Evolutionary conservation across 2,329 filamentous ascomycete genomes (phyloP).

Genomic region (Diplodia sapinea): DNA sequence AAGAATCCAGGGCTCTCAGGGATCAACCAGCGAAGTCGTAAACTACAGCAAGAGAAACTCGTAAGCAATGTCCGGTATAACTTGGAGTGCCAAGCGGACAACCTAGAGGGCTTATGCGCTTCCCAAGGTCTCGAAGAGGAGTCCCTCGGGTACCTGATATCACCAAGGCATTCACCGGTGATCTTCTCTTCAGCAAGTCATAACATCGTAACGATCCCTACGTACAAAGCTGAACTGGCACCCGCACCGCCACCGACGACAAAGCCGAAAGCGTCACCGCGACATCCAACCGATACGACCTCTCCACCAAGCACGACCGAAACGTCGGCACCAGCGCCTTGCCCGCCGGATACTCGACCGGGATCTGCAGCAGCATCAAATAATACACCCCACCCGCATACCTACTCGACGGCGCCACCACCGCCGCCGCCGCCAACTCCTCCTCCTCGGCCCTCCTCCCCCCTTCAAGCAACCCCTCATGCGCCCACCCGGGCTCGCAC

Average conservation of each 20-base stretch:
- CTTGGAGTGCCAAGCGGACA: not conserved
- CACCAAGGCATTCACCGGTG: not conserved
- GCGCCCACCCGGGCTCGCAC: not conserved
- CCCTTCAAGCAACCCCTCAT: not conserved
- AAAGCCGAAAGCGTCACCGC: not conserved
- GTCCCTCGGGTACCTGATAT: not conserved
- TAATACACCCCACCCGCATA: conserved; percentile 1
- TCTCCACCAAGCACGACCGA: not conserved
- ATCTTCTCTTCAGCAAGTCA: not conserved
- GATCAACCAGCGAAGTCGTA: not conserved
- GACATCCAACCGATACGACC: conserved; percentile 3
- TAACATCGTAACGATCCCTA: not conserved
- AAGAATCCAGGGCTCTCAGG: not conserved
- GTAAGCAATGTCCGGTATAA: not conserved
- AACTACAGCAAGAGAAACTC: not conserved
- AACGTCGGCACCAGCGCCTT: conserved; percentile 17
- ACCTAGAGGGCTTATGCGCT: not conserved
- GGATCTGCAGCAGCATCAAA: conserved; percentile 1
- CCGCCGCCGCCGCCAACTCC: not conserved
- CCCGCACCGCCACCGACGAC: not conserved
- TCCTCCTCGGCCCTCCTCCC: not conserved
- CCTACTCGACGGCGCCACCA: not conserved
- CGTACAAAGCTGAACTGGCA: conserved; percentile 15
- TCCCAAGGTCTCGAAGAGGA: no score
- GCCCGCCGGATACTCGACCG: not conserved